A percentile compares a stretch with the other conserved stretches of the same genome.
These are phyloP conservation scores for Ananas comosus DNA, from an alignment of 176 grass and related monocot genomes.

Conservation along the genomic window DNA sequence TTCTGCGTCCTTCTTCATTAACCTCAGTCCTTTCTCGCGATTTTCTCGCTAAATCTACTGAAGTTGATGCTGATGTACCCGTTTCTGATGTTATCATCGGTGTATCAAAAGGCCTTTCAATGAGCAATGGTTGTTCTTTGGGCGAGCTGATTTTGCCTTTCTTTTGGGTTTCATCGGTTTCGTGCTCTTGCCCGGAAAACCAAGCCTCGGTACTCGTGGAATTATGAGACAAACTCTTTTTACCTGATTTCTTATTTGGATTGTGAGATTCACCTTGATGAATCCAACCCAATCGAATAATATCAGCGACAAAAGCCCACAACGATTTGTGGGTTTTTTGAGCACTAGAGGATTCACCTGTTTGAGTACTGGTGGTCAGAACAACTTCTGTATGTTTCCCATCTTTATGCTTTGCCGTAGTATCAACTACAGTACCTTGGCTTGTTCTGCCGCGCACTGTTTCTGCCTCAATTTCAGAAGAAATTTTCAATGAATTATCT, in stretches of 20 bases:
- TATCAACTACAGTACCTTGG: neutral
- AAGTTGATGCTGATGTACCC: too few relatives aligned
- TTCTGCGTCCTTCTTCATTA: neutral
- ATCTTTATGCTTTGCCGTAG: constrained; percentile 20
- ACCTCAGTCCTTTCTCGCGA: too few relatives aligned
- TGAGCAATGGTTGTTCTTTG: constrained; percentile 4
- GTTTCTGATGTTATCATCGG: too few relatives aligned
- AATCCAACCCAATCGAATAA: constrained; percentile 69
- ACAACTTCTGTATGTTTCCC: constrained; percentile 36
- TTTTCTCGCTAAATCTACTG: too few relatives aligned
- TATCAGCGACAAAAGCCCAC: constrained; percentile 82
- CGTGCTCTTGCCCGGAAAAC: constrained; percentile 59
- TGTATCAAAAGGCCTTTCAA: constrained; percentile 7
- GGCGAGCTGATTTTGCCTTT: constrained; percentile 10
- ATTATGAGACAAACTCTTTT: constrained; percentile 62
- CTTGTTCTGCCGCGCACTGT: neutral
- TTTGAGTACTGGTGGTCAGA: neutral
- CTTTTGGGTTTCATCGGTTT: constrained; percentile 26
- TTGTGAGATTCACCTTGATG: constrained; percentile 32
- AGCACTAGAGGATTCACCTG: constrained; percentile 31
- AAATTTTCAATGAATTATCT: neutral
- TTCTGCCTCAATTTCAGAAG: constrained; percentile 1
- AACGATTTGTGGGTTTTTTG: constrained; percentile 59
- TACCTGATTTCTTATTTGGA: constrained; percentile 47
- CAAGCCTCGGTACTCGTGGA: constrained; percentile 77